Evolutionary conservation across 129 eudicot species (phyloP).

Genomic region (Logfia minima): DNA sequence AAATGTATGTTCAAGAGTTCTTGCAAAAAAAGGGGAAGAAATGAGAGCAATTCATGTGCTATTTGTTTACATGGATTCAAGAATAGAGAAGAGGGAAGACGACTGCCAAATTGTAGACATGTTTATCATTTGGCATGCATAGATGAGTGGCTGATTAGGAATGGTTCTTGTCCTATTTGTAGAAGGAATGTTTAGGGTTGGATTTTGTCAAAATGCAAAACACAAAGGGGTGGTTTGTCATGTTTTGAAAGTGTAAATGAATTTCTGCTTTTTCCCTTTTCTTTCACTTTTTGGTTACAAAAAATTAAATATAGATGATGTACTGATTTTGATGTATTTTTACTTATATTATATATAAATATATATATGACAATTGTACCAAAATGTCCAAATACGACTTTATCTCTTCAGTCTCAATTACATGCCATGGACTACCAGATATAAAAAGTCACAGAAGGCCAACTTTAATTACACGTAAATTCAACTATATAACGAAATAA

Average conservation of each 20-base stretch:
- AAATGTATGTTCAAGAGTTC: slow-evolving; percentile 27
- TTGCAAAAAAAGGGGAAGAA: slow-evolving; percentile 12
- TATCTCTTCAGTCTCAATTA: slow-evolving; percentile 26
- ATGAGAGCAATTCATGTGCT: slow-evolving; percentile 37
- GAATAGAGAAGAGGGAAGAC: slow-evolving; percentile 53
- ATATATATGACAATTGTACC: neutral
- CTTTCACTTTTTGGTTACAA: too few relatives aligned
- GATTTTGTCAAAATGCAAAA: neutral
- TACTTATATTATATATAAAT: too few relatives aligned
- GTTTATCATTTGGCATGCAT: slow-evolving; percentile 59
- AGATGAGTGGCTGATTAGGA: slow-evolving; percentile 65
- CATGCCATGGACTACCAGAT: slow-evolving; percentile 18
- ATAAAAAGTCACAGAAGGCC: slow-evolving; percentile 3
- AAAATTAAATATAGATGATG: too few relatives aligned
- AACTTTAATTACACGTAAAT: slow-evolving; percentile 32
- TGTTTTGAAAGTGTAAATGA: slow-evolving; percentile 14
- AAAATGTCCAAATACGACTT: slow-evolving; percentile 28
- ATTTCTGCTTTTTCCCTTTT: neutral
- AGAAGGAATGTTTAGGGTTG: slow-evolving; percentile 46
- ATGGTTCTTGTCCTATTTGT: slow-evolving; percentile 74
- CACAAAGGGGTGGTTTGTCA: slow-evolving; percentile 17
- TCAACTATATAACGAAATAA: slow-evolving; percentile 24
- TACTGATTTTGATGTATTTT: too few relatives aligned
- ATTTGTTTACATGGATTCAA: slow-evolving; percentile 54
- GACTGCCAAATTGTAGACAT: slow-evolving; percentile 56